phyloP scores from a whole-genome alignment of 306 rosid genomes.

The Casuarina cunninghamiana region DNA sequence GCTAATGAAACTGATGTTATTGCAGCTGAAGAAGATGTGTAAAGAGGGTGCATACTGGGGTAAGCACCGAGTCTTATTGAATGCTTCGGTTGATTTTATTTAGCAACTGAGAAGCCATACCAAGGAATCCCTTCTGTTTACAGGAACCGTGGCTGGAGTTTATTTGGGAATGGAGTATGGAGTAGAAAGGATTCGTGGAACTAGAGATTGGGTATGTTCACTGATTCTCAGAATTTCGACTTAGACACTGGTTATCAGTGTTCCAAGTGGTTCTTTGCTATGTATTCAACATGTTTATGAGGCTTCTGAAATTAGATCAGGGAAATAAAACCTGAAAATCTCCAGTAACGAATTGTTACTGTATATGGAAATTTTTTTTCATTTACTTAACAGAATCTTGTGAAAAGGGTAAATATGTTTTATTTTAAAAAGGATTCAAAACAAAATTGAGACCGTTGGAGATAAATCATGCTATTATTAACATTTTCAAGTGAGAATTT shows the following conservation, averaged over 20 bases:
- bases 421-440: too few relatives aligned
- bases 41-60: conserved; percentile 99
- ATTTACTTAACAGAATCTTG: too few relatives aligned
- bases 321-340: not conserved
- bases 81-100: conserved; percentile 7
- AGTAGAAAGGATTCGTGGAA: conserved; percentile 70
- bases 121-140: conserved; percentile 6
- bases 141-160: conserved; percentile 78
- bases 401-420: too few relatives aligned
- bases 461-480: too few relatives aligned
- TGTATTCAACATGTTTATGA: not conserved
- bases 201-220: conserved; percentile 81
- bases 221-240: not conserved
- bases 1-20: conserved; percentile 32
- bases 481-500: conserved; percentile 17
- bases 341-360: not conserved
- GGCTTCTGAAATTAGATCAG: not conserved
- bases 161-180: conserved; percentile 87
- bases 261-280: not conserved
- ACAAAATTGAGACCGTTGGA: too few relatives aligned
- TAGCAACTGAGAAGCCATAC: not conserved
- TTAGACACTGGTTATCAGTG: not conserved
- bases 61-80: conserved; percentile 37
- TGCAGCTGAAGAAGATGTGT: conserved; percentile 98
- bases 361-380: too few relatives aligned